These are phyloP conservation scores for Penicillium soppii DNA, from an alignment of 495 filamentous ascomycete genomes.

Conservation along the genomic window DNA sequence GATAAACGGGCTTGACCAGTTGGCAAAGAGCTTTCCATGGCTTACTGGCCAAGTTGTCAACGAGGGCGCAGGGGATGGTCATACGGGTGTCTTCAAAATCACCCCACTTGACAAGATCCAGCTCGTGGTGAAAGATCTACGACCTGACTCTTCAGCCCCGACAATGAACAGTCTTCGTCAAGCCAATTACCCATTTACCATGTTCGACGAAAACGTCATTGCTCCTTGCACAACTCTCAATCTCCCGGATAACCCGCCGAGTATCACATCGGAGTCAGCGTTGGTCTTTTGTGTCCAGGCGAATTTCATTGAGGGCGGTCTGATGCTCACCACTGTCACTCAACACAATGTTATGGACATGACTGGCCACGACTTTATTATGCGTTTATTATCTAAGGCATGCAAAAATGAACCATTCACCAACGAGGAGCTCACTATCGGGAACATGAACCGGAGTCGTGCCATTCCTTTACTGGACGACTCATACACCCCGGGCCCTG, in stretches of 20 bases:
- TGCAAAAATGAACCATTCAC: constrained; percentile 48
- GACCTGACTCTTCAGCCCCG: constrained; percentile 32
- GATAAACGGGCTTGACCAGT: constrained; percentile 33
- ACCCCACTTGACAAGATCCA: constrained; percentile 30
- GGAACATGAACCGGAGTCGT: constrained; percentile 42
- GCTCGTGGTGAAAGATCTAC: constrained; percentile 45
- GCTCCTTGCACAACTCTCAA: constrained; percentile 48
- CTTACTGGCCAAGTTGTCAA: constrained; percentile 52
- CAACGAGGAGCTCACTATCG: constrained; percentile 38
- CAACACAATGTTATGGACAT: constrained; percentile 56
- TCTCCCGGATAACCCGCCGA: constrained; percentile 8
- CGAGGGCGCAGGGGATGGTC: constrained; percentile 30
- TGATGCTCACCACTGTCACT: constrained; percentile 45
- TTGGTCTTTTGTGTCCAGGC: constrained; percentile 54
- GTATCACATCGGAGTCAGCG: constrained; percentile 18
- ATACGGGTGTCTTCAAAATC: constrained; percentile 45
- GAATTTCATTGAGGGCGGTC: constrained; percentile 50
- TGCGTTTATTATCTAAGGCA: constrained; percentile 53
- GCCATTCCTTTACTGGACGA: constrained; percentile 44
- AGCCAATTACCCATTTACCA: constrained; percentile 46
- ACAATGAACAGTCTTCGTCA: constrained; percentile 40
- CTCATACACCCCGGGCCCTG: constrained; percentile 26
- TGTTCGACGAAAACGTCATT: constrained; percentile 52
- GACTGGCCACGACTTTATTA: constrained; percentile 50
- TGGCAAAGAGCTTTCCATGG: constrained; percentile 50